Conservation (phyloP, 2,329 filamentous ascomycete genomes). For the Colletotrichum abscissum region DNA sequence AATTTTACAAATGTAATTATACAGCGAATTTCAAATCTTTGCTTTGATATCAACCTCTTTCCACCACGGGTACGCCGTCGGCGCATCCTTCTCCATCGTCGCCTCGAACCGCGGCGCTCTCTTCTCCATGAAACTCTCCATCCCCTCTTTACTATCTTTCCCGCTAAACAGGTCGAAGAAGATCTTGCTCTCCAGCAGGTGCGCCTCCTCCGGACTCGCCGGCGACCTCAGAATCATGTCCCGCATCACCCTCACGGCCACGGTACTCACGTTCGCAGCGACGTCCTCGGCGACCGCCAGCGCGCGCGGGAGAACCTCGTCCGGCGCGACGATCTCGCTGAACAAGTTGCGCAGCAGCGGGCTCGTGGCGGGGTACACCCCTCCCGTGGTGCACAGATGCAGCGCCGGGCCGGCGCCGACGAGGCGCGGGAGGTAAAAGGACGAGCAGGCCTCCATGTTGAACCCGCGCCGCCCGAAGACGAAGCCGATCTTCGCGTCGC, state of each 20-base stretch:
- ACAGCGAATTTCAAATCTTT: slow-evolving; percentile 34
- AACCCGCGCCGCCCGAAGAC: slow-evolving; percentile 79
- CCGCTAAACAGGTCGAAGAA: slow-evolving; percentile 69
- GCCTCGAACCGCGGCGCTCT: slow-evolving; percentile 70
- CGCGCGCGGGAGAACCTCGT: slow-evolving; percentile 72
- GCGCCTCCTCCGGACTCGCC: slow-evolving; percentile 71
- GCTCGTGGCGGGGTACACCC: slow-evolving; percentile 64
- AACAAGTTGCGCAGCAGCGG: slow-evolving; percentile 71
- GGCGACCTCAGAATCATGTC: slow-evolving; percentile 75
- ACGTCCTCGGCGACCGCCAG: slow-evolving; percentile 75
- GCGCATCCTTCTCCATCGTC: slow-evolving; percentile 69
- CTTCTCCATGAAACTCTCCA: slow-evolving; percentile 77
- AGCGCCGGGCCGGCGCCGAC: slow-evolving; percentile 73
- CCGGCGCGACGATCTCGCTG: slow-evolving; percentile 70
- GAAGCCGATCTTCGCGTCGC: slow-evolving; percentile 75
- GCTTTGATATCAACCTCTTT: slow-evolving; percentile 52
- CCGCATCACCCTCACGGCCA: slow-evolving; percentile 75
- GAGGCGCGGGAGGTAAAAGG: slow-evolving; percentile 78
- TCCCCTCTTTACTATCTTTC: slow-evolving; percentile 73
- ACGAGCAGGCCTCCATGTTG: slow-evolving; percentile 77
- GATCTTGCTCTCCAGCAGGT: slow-evolving; percentile 76
- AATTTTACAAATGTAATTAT: neutral
- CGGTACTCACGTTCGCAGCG: slow-evolving; percentile 71
- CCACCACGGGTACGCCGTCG: slow-evolving; percentile 77
- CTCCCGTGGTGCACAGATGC: slow-evolving; percentile 75